These are phyloP conservation scores for Calonectria multiphialidica DNA, from an alignment of 2,329 filamentous ascomycete genomes.

Conservation along the genomic window DNA sequence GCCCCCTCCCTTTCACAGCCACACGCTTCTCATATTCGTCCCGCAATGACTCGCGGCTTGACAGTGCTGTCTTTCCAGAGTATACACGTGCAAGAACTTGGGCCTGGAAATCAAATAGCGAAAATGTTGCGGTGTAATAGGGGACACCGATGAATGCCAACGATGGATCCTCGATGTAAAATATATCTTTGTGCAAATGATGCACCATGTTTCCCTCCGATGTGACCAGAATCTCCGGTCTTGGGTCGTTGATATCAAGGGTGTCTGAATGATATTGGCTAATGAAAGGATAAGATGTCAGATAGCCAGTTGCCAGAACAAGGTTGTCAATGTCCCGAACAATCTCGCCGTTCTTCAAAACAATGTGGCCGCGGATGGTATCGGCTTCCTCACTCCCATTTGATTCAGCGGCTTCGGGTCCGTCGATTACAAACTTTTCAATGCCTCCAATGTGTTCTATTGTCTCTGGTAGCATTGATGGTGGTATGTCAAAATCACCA, in stretches of 20 bases:
- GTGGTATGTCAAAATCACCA: constrained; percentile 70
- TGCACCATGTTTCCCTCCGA: constrained; percentile 72
- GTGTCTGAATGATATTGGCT: constrained; percentile 57
- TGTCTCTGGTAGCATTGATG: constrained; percentile 64
- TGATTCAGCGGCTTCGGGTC: not conserved
- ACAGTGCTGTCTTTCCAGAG: constrained; percentile 55
- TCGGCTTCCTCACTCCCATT: constrained; percentile 36
- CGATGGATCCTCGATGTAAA: constrained; percentile 76
- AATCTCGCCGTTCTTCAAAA: constrained; percentile 64
- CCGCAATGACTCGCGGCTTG: constrained; percentile 8
- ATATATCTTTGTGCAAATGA: constrained; percentile 78
- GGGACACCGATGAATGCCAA: constrained; percentile 74
- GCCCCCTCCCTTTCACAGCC: constrained; percentile 30
- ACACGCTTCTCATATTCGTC: constrained; percentile 40
- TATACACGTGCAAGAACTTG: constrained; percentile 70
- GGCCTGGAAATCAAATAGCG: constrained; percentile 78
- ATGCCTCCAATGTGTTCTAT: constrained; percentile 66
- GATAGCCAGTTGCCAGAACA: constrained; percentile 77
- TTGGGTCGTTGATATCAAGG: constrained; percentile 57
- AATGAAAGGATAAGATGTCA: constrained; percentile 76
- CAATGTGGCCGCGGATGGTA: constrained; percentile 62
- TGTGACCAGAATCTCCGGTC: constrained; percentile 68
- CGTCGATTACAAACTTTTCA: constrained; percentile 55
- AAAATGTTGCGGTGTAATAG: constrained; percentile 76
- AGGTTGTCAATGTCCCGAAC: constrained; percentile 71